Conservation (phyloP, 345 rosid species). For the Draba incana region DNA sequence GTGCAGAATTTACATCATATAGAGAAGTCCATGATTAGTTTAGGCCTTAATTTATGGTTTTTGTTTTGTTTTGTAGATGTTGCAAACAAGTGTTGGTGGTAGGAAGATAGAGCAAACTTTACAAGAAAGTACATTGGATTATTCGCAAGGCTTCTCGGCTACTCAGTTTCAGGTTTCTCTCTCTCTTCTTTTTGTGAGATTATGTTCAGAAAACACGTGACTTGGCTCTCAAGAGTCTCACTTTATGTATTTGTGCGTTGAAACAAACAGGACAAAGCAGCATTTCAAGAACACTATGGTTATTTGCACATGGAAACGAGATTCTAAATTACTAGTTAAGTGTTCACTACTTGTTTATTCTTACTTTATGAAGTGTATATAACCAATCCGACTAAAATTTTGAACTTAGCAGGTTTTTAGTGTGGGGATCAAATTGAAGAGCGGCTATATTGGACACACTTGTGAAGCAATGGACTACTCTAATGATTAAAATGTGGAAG, state of each 20-base stretch:
- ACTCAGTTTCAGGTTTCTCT: slow-evolving; percentile 64
- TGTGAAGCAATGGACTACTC: slow-evolving; percentile 22
- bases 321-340: slow-evolving; percentile 29
- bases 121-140: slow-evolving; percentile 58
- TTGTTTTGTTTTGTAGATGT: background rate
- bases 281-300: slow-evolving; percentile 37
- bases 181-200: slow-evolving; percentile 1
- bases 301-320: slow-evolving; percentile 36
- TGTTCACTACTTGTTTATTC: slow-evolving; percentile 22
- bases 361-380: slow-evolving; percentile 5
- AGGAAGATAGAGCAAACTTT: slow-evolving; percentile 51
- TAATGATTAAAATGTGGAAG: background rate
- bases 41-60: slow-evolving; percentile 1
- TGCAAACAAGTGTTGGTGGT: slow-evolving; percentile 48
- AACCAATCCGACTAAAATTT: slow-evolving; percentile 10
- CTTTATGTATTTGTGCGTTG: slow-evolving; percentile 8
- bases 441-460: slow-evolving; percentile 29
- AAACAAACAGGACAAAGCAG: slow-evolving; percentile 35
- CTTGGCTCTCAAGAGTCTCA: slow-evolving; percentile 31
- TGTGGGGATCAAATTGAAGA: slow-evolving; percentile 14
- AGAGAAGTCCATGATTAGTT: slow-evolving; percentile 8
- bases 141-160: slow-evolving; percentile 70
- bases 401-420: slow-evolving; percentile 12
- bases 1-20: background rate
- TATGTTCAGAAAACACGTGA: slow-evolving; percentile 29